phyloP scores from a whole-genome alignment of 2,329 filamentous ascomycete species.

The Hirsutella minnesotensis region DNA sequence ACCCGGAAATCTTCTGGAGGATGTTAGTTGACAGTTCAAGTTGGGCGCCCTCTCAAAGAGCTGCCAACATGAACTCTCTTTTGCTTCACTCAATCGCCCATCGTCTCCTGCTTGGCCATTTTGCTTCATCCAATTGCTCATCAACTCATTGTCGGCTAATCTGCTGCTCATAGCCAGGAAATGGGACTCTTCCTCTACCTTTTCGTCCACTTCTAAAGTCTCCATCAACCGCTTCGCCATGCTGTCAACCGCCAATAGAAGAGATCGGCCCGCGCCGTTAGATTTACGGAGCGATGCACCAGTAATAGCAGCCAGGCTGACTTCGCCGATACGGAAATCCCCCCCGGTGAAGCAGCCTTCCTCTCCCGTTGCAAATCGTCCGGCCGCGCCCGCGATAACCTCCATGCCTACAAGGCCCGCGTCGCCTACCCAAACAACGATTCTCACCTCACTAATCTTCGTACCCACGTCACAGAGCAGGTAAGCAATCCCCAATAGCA shows the following conservation, averaged over 20 bases:
- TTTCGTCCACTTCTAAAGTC: not conserved
- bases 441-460: not conserved
- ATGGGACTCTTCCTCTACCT: not conserved
- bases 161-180: not conserved
- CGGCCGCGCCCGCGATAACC: too few relatives aligned
- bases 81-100: too few relatives aligned
- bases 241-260: not conserved
- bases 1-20: too few relatives aligned
- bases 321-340: not conserved
- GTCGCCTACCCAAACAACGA: not conserved
- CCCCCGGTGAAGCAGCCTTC: too few relatives aligned
- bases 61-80: too few relatives aligned
- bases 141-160: too few relatives aligned
- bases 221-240: not conserved
- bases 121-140: too few relatives aligned
- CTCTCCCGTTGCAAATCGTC: not conserved
- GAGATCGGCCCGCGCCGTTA: not conserved
- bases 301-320: not conserved
- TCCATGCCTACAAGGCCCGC: not conserved
- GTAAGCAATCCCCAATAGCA: not conserved
- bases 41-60: too few relatives aligned
- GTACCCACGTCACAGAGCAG: not conserved
- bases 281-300: not conserved
- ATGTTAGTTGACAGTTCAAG: too few relatives aligned
- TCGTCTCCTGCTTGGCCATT: too few relatives aligned